Conservation (phyloP, 768 basidiomycete species). For the Mycena pura region DNA sequence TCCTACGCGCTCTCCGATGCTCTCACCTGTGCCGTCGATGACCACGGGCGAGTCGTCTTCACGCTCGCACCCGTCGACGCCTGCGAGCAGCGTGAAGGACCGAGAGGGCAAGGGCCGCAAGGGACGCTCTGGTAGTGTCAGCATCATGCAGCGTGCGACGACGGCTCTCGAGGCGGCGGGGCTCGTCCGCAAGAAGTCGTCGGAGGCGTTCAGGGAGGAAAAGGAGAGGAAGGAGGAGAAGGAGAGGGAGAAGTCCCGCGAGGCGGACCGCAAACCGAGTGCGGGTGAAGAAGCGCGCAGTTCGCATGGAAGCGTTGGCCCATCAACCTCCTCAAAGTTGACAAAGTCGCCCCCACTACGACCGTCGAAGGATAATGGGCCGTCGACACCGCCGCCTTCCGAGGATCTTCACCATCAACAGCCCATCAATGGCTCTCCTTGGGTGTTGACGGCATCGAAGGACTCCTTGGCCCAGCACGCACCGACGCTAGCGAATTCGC, state of each 20-base stretch:
- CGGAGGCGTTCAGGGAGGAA: slow-evolving; percentile 74
- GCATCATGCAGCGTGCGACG: slow-evolving; percentile 95
- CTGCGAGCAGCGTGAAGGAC: slow-evolving; percentile 65
- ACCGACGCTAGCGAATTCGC: slow-evolving; percentile 59
- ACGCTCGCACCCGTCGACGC: slow-evolving; percentile 74
- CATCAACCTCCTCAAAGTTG: slow-evolving; percentile 56
- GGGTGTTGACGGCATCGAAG: slow-evolving; percentile 65
- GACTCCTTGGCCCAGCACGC: slow-evolving; percentile 45
- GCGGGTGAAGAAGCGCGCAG: slow-evolving; percentile 67
- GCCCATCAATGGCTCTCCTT: slow-evolving; percentile 67
- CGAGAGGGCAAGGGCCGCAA: slow-evolving; percentile 71
- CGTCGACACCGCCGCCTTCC: slow-evolving; percentile 59
- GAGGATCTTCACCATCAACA: slow-evolving; percentile 46
- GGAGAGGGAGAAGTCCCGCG: slow-evolving; percentile 47
- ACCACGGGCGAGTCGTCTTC: slow-evolving; percentile 52
- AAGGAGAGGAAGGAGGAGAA: slow-evolving; percentile 62
- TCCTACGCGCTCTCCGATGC: slow-evolving; percentile 55
- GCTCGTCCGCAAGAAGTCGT: slow-evolving; percentile 81
- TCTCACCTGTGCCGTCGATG: slow-evolving; percentile 62
- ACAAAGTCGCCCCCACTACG: slow-evolving; percentile 75
- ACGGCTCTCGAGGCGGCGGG: slow-evolving; percentile 89
- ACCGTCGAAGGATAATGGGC: slow-evolving; percentile 51
- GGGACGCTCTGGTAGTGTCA: slow-evolving; percentile 85
- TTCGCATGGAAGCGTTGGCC: slow-evolving; percentile 63
- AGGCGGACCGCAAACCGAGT: slow-evolving; percentile 53